Percentiles rank a stretch among this genome's conserved stretches.
Evolutionary conservation across 805 yeast genomes (phyloP).

Genomic region (Nakazawaea peltata): DNA sequence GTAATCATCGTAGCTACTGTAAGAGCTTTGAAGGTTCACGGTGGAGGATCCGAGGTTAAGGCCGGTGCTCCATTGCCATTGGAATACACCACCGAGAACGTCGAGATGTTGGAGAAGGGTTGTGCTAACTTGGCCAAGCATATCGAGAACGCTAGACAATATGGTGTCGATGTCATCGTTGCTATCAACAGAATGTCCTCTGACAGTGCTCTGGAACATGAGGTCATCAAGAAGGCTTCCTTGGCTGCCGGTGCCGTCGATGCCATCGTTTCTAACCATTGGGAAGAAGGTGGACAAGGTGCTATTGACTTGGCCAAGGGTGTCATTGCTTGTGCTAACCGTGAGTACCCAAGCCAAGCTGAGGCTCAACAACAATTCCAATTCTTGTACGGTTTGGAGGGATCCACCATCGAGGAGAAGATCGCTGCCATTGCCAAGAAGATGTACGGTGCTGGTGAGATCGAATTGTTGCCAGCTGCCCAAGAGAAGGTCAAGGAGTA

Average conservation of each 20-base stretch:
- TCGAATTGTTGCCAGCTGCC: constrained; percentile 80
- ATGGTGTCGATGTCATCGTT: constrained; percentile 88
- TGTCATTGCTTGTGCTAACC: constrained; percentile 61
- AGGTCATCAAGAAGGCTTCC: constrained; percentile 72
- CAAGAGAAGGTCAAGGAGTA: constrained; percentile 72
- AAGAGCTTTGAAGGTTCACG: constrained; percentile 93
- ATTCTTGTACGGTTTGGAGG: constrained; percentile 61
- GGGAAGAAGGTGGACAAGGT: constrained; percentile 94
- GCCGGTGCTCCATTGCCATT: constrained; percentile 85
- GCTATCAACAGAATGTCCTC: constrained; percentile 86
- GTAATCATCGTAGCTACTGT: constrained; percentile 95
- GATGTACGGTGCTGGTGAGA: constrained; percentile 88
- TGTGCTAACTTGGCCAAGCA: constrained; percentile 88
- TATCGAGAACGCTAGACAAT: constrained; percentile 74
- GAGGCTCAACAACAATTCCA: constrained; percentile 38
- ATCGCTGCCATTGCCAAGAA: constrained; percentile 69
- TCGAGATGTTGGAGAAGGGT: constrained; percentile 70
- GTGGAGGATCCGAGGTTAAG: constrained; percentile 95
- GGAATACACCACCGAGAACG: constrained; percentile 75
- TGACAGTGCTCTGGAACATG: constrained; percentile 76
- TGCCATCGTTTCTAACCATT: constrained; percentile 87
- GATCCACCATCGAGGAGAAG: constrained; percentile 69
- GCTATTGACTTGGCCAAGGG: constrained; percentile 79
- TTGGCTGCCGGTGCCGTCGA: constrained; percentile 87
- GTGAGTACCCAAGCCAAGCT: constrained; percentile 27